Base-by-base conservation (phyloP, 352 stramenopile species). In the Globisporangium spinosum region DNA sequence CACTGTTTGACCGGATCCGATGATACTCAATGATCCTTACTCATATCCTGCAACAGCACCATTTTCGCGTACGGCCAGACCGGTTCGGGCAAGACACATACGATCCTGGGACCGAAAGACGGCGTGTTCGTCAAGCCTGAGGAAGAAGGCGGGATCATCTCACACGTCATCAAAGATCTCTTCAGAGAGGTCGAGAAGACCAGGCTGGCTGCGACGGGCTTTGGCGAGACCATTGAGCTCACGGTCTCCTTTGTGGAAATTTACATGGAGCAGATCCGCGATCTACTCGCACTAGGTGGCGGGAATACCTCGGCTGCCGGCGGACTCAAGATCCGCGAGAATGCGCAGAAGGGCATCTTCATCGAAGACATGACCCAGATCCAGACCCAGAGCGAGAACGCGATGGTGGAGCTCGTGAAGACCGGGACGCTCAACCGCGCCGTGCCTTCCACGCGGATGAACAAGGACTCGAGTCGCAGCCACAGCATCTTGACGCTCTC, bases 181-280 rank as follows among this genome's bases (percentile, higher is more conserved):
- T 90, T 80, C 55, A 47, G 61, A 32, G 65, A 77, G 43, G 73
- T 85, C 7, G 68, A 77, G 9, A 65, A 47, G 5, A 64, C 61
- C 67, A 78, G 70, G 51, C 45, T 15, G 58, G 67, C 53, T 25
- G 23, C 29, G n/a, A 40, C n/a, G 7, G 1, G 8, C 22, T 12
- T 43, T 2, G 12, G 13, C 2, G 59, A 66, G 45, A 64, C 51
- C 12, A 78, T 90, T 32, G 79, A 91, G 40, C 69, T 93, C 55
- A 81, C 65, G 13, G 77, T 83, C 34, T 94, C 85, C 2, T 91
- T 95, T 70, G 77, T 96, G 7, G 88, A 96, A 72, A 95, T 96
- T 40, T 96, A 96, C 77, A 93, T 94, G 85, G 89, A 96, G 69
- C 80, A 91, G 47, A 89, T 96, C 35, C 83, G 85, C 9, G 89